phyloP scores from a whole-genome alignment of 768 basidiomycete species.

The Suillus subalutaceus region DNA sequence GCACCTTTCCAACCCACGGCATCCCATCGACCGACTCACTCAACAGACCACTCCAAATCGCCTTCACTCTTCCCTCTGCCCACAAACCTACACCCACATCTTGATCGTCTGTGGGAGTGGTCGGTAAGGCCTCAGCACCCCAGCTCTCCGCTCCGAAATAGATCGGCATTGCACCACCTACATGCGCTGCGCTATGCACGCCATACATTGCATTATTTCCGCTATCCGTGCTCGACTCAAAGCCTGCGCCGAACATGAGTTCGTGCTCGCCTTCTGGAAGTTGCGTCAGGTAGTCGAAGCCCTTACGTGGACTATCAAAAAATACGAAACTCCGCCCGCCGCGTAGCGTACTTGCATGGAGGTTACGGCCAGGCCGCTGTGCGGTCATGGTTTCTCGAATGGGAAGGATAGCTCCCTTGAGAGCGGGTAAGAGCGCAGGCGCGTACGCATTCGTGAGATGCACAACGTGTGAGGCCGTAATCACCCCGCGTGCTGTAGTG shows the following conservation, averaged over 20 bases:
- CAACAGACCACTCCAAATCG: slow-evolving; percentile 66
- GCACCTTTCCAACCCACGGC: slow-evolving; percentile 76
- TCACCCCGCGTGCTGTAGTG: slow-evolving; percentile 43
- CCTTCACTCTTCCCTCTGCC: slow-evolving; percentile 51
- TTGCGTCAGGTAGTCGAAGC: slow-evolving; percentile 74
- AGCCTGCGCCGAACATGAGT: slow-evolving; percentile 72
- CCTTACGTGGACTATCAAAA: slow-evolving; percentile 44
- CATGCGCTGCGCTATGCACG: slow-evolving; percentile 41
- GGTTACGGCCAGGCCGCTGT: slow-evolving; percentile 52
- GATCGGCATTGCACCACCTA: slow-evolving; percentile 52
- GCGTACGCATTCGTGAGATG: slow-evolving; percentile 61
- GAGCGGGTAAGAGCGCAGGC: slow-evolving; percentile 46
- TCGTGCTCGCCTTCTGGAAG: slow-evolving; percentile 46
- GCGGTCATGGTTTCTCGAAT: slow-evolving; percentile 64
- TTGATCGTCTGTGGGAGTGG: slow-evolving; percentile 14
- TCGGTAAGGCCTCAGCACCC: slow-evolving; percentile 41
- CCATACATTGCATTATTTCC: slow-evolving; percentile 32
- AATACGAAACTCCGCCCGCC: slow-evolving; percentile 59
- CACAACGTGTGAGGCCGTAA: slow-evolving; percentile 46
- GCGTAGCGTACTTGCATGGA: slow-evolving; percentile 24
- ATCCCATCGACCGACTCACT: slow-evolving; percentile 60
- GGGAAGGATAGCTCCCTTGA: slow-evolving; percentile 33
- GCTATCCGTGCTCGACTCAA: slow-evolving; percentile 26
- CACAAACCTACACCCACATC: slow-evolving; percentile 30
- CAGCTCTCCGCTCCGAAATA: slow-evolving; percentile 53